phyloP scores from a whole-genome alignment of 805 yeast species.

The Kodamaea hsintzibuensis region DNA sequence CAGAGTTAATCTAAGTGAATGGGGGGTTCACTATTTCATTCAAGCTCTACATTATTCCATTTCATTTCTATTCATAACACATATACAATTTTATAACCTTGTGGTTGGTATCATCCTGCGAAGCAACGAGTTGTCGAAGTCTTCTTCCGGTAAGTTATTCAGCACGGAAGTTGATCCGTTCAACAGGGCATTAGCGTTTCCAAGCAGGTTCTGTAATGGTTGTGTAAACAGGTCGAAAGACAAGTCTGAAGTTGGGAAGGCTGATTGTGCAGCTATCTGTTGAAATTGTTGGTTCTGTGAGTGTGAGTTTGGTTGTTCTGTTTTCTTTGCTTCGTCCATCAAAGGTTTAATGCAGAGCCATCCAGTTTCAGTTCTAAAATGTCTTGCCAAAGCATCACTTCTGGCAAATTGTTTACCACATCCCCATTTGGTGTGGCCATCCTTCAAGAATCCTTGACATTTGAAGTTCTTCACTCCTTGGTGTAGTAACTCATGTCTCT shows the following conservation, averaged over 20 bases:
- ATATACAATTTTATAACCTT: constrained; percentile 1
- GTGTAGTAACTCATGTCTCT: constrained; percentile 75
- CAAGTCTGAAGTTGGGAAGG: neutral
- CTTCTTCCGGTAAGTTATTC: neutral
- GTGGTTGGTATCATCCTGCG: constrained; percentile 2
- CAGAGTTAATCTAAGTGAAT: no score
- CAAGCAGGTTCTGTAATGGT: neutral
- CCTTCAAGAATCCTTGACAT: constrained; percentile 61
- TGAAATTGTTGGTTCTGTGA: constrained; percentile 5
- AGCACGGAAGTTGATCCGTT: neutral
- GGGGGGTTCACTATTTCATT: neutral
- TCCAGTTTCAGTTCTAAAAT: constrained; percentile 75
- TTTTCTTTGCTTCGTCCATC: constrained; percentile 54
- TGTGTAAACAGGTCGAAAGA: neutral
- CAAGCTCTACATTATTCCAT: neutral
- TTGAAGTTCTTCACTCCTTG: constrained; percentile 69
- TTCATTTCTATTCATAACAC: constrained; percentile 2
- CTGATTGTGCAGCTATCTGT: constrained; percentile 4
- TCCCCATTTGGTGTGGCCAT: constrained; percentile 67
- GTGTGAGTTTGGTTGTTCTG: constrained; percentile 16
- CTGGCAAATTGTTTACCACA: constrained; percentile 74
- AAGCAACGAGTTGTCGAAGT: constrained; percentile 3
- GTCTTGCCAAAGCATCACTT: constrained; percentile 76
- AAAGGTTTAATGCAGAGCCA: constrained; percentile 66
- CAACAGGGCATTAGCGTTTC: neutral